phyloP scores from a whole-genome alignment of 495 filamentous ascomycete species.

The Hypoxylon fuscum region DNA sequence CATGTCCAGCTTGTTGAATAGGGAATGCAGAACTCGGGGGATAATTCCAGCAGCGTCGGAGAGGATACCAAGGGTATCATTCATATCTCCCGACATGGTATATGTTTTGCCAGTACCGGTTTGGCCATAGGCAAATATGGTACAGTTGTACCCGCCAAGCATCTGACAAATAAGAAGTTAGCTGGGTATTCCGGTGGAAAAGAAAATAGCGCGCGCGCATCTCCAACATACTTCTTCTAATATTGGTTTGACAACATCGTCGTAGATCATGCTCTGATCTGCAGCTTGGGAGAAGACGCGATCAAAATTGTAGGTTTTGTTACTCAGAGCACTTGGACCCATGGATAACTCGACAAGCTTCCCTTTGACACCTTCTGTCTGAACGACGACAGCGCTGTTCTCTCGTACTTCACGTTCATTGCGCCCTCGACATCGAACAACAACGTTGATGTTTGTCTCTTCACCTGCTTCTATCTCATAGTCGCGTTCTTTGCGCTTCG shows the following conservation, averaged over 20 bases:
- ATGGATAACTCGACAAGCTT: conserved; percentile 86
- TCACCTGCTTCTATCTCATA: conserved; percentile 76
- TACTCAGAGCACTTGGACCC: conserved; percentile 89
- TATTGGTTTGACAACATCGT: conserved; percentile 91
- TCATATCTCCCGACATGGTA: conserved; percentile 99
- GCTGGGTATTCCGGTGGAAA: neutral
- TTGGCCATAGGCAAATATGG: conserved; percentile 97
- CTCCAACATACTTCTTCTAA: conserved; percentile 78
- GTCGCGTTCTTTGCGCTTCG: conserved; percentile 84
- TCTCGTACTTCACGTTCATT: conserved; percentile 91
- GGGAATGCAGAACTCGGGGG: conserved; percentile 82
- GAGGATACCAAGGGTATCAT: conserved; percentile 80
- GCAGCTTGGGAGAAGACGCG: conserved; percentile 96
- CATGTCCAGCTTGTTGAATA: conserved; percentile 82
- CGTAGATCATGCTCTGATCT: conserved; percentile 90
- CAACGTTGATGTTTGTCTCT: conserved; percentile 97
- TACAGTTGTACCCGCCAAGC: conserved; percentile 96
- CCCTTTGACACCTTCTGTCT: conserved; percentile 85
- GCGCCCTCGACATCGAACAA: conserved; percentile 91
- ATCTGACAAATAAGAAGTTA: conserved; percentile 65
- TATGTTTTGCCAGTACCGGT: conserved; percentile 99
- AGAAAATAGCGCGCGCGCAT: too few relatives aligned
- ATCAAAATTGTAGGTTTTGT: conserved; percentile 97
- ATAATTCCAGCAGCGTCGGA: conserved; percentile 95
- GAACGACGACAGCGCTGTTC: conserved; percentile 90